Evolutionary conservation across 768 basidiomycete genomes (phyloP), one percentile per base, ranked within the genome.

Genomic region (Leccinum longicurvipes): DNA sequence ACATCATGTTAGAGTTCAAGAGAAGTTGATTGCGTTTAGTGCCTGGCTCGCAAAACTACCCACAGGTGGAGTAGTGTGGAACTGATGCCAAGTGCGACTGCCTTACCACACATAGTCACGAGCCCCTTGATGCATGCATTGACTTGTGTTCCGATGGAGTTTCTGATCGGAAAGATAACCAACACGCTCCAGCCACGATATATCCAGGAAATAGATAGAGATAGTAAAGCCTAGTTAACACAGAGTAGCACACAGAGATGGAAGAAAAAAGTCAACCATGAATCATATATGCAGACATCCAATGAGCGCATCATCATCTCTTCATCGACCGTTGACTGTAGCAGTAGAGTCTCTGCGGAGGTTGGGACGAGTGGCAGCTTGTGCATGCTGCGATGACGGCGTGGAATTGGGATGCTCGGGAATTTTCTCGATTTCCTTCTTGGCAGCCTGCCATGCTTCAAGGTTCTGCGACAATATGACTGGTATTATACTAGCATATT

Each of bases 381-480:
- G 64, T 58, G 69, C 64, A 51, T 76, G 65, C 55, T 63, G 69
- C 27, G 72, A 63, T 17, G 76, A 67, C 52, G 85, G 82, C 45
- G 74, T 68, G 64, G 78, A 82, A 69, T 95, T 97, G 15, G 94
- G 94, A 71, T 97, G 94, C 53, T 86, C 82, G 32, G 93, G 87
- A 68, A 99, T 95, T 73, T 87, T 87, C 53, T 85, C 84, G 60
- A 97, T 91, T 66, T 96, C 94, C 63, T 82, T 83, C 77, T 92
- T 92, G 9, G 93, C 97, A 65, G 93, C 93, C 74, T 96, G 89
- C 97, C 97, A 99, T 51, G 89, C 91, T 66, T 97, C 91, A 49
- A 99, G 78, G 74, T 98, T 99, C 96, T 98, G 62, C 48, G 41
- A 53, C 28, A 54, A 58, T 57, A 55, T 25, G 46, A 51, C 55